phyloP scores from a whole-genome alignment of 331 rosid genomes.

The Acacia pycnantha region DNA sequence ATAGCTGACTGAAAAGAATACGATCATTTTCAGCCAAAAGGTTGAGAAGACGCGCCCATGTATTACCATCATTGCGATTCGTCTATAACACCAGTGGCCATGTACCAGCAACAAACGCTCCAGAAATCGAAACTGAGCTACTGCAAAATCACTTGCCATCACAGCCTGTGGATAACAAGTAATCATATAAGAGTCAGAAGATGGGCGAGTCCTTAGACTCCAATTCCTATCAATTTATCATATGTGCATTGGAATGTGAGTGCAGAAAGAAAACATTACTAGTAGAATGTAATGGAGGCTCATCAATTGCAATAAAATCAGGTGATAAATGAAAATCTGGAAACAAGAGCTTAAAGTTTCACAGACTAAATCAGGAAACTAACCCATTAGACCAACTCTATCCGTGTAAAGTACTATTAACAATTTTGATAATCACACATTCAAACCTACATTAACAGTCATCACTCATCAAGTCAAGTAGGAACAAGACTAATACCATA shows the following conservation, averaged over 20 bases:
- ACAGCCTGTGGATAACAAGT: constrained; percentile 64
- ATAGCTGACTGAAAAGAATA: neutral
- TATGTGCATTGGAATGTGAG: neutral
- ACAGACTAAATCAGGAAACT: neutral
- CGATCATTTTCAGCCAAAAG: constrained; percentile 12
- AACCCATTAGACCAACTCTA: neutral
- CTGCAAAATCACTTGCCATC: constrained; percentile 90
- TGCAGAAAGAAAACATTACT: neutral
- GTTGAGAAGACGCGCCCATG: neutral
- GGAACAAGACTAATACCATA: neutral
- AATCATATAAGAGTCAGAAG: constrained; percentile 26
- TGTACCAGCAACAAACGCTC: constrained; percentile 90
- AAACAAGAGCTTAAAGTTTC: neutral
- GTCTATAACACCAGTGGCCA: constrained; percentile 92
- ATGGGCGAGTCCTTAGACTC: neutral
- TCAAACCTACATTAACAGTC: neutral
- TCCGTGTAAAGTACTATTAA: neutral
- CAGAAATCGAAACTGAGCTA: constrained; percentile 75
- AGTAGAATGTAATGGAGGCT: neutral
- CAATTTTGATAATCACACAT: neutral
- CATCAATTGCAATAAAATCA: neutral
- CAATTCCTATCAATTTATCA: neutral
- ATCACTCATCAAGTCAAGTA: neutral
- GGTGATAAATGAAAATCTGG: neutral
- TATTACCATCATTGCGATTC: constrained; percentile 89